Evolutionary conservation across 139 green algal species (phyloP).

Genomic region (Tetraselmis chui): DNA sequence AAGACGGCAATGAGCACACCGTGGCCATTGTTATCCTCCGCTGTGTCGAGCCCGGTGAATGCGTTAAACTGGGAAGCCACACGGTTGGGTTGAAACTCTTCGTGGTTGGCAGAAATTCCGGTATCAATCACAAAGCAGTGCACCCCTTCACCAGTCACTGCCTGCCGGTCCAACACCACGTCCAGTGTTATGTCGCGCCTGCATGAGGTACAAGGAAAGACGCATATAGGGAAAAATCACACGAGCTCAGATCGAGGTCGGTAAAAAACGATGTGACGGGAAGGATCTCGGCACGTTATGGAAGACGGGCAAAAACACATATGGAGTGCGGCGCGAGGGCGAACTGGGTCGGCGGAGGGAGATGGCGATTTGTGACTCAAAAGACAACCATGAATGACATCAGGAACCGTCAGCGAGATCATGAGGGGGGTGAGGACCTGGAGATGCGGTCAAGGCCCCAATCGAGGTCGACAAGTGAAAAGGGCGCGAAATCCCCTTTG

Average conservation of each 20-base stretch:
- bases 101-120: not conserved
- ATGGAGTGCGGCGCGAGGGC: too few species aligned
- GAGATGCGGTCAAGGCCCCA: slow-evolving; percentile 7
- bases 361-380: too few species aligned
- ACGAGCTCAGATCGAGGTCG: too few species aligned
- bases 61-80: not conserved
- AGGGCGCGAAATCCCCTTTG: not conserved
- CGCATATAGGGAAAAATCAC: too few species aligned
- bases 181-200: not conserved
- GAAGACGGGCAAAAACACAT: too few species aligned
- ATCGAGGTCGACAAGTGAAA: not conserved
- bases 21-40: slow-evolving; percentile 6
- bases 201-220: too few species aligned
- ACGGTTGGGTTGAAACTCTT: not conserved
- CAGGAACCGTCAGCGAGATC: too few species aligned
- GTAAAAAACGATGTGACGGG: too few species aligned
- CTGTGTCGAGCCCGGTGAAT: slow-evolving; percentile 8
- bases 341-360: too few species aligned
- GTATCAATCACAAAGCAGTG: slow-evolving; percentile 7
- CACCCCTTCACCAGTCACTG: slow-evolving; percentile 1
- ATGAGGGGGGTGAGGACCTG: not conserved
- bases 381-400: too few species aligned
- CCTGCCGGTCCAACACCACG: not conserved
- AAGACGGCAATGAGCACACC: too few species aligned
- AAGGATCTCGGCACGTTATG: too few species aligned